Conservation (phyloP, 1,139 yeast species). For the Suhomyces panamericanus region DNA sequence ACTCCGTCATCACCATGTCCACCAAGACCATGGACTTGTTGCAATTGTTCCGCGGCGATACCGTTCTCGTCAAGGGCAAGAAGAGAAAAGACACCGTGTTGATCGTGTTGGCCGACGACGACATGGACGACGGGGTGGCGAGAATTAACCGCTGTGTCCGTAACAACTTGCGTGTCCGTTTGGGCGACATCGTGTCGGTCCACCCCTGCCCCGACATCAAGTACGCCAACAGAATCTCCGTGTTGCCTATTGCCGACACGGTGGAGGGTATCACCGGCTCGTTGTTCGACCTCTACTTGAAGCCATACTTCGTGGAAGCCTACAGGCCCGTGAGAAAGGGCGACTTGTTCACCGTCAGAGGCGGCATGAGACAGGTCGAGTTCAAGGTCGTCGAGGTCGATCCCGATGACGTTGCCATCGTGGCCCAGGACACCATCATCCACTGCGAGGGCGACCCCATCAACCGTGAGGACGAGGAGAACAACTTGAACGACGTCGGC, state of each 20-base stretch:
- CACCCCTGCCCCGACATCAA: conserved; percentile 98
- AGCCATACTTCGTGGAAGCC: conserved; percentile 98
- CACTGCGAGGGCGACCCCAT: conserved; percentile 99
- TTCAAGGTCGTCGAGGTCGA: conserved; percentile 98
- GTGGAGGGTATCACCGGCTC: conserved; percentile 98
- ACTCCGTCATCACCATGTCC: conserved; percentile 92
- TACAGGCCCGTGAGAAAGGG: conserved; percentile 98
- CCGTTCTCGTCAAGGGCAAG: conserved; percentile 95
- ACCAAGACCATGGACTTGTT: conserved; percentile 93
- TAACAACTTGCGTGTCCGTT: conserved; percentile 88
- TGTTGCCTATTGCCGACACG: conserved; percentile 95
- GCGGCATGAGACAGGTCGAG: conserved; percentile 98
- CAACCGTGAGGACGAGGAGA: conserved; percentile 98
- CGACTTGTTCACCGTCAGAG: conserved; percentile 93
- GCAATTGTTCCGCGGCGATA: conserved; percentile 96
- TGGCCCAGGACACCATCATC: conserved; percentile 96
- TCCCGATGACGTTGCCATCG: conserved; percentile 96
- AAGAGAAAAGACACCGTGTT: conserved; percentile 98
- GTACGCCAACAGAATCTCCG: conserved; percentile 91
- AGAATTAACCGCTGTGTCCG: conserved; percentile 94
- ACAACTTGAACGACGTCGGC: conserved; percentile 93
- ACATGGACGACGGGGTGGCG: conserved; percentile 93
- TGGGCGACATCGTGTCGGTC: conserved; percentile 87
- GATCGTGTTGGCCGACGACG: conserved; percentile 95
- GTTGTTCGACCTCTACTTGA: conserved; percentile 92